These are phyloP conservation scores for Solanum boliviense DNA, from an alignment of 257 asterid genomes.

Conservation along the genomic window DNA sequence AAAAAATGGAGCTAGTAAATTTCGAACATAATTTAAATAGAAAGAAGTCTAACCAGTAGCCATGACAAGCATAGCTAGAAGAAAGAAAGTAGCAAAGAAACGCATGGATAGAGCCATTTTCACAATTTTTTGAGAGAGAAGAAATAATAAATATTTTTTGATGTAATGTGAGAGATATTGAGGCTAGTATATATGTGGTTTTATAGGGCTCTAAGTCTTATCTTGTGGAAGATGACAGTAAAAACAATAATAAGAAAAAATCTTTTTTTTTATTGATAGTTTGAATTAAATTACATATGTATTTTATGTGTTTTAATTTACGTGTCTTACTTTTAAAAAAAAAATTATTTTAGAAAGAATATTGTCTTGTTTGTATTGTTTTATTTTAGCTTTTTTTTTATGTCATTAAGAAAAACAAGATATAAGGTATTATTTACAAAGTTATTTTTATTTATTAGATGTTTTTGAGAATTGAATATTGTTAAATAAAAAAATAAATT, in stretches of 20 bases:
- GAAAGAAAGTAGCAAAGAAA: background rate
- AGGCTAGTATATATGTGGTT: background rate
- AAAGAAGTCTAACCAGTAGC: constrained; percentile 1
- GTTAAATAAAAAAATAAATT: no score
- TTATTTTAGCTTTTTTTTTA: no score
- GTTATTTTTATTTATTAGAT: no score
- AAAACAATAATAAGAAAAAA: background rate
- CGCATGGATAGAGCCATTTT: background rate
- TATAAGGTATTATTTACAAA: no score
- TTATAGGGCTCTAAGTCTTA: background rate
- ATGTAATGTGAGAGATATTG: background rate
- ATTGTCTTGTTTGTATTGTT: no score
- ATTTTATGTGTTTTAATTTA: no score
- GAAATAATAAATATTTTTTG: no score
- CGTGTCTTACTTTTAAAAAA: no score
- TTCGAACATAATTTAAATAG: background rate
- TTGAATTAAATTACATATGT: background rate
- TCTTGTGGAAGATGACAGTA: background rate
- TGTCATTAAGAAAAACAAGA: no score
- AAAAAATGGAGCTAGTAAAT: background rate
- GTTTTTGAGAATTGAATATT: no score
- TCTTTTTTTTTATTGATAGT: background rate
- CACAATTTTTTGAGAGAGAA: background rate
- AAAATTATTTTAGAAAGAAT: no score
- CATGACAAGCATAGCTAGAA: background rate